phyloP scores from a whole-genome alignment of 148 eudicot genomes.

The Dianthus caryophyllus region DNA sequence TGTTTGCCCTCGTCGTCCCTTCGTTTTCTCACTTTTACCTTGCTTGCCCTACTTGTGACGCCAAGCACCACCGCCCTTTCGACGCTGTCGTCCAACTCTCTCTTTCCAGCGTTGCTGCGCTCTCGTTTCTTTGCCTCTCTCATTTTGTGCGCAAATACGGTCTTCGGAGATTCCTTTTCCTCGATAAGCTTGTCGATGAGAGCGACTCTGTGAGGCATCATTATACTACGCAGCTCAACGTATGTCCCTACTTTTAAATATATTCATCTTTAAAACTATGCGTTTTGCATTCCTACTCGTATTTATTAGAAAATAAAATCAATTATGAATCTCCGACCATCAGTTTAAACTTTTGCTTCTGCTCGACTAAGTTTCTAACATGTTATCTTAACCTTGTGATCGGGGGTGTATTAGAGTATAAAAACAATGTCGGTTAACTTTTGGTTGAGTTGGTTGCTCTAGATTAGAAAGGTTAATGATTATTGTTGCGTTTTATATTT shows the following conservation, averaged over 20 bases:
- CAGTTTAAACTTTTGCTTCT: too few relatives aligned
- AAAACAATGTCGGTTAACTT: too few relatives aligned
- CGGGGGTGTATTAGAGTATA: too few relatives aligned
- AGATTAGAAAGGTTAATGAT: too few relatives aligned
- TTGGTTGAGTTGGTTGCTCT: too few relatives aligned
- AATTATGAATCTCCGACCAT: too few relatives aligned
- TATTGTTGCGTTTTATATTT: too few relatives aligned
- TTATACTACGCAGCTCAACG: conserved; percentile 69
- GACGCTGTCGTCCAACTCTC: conserved; percentile 75
- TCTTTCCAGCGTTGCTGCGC: conserved; percentile 52
- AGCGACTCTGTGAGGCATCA: conserved; percentile 72
- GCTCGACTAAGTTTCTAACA: too few relatives aligned
- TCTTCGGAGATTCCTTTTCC: conserved; percentile 67
- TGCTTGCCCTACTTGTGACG: conserved; percentile 62
- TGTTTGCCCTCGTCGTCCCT: conserved; percentile 55
- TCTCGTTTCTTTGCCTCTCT: conserved; percentile 69
- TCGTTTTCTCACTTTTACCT: conserved; percentile 63
- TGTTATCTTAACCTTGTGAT: too few relatives aligned
- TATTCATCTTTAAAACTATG: neutral
- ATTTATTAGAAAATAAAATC: too few relatives aligned
- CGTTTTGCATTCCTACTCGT: too few relatives aligned
- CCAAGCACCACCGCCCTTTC: conserved; percentile 53
- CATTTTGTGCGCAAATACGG: conserved; percentile 58
- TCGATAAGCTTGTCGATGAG: conserved; percentile 81
- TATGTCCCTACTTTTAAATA: conserved; percentile 27